phyloP scores from a whole-genome alignment of 768 basidiomycete species.

The Lyophyllum atratum region DNA sequence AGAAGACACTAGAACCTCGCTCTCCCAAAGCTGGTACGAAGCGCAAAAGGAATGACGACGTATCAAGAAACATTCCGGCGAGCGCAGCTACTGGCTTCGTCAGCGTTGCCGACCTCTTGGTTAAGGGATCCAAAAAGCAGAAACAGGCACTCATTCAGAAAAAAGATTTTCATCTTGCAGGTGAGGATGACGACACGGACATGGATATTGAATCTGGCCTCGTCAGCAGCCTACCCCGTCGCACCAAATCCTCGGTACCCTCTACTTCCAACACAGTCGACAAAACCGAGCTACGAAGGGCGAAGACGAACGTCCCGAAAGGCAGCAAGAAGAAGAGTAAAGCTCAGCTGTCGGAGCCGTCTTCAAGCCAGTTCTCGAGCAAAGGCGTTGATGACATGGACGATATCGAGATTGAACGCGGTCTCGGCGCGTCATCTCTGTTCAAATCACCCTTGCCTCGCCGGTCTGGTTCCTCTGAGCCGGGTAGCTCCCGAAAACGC shows the following conservation, averaged over 20 bases:
- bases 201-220: slow-evolving; percentile 61
- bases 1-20: slow-evolving; percentile 30
- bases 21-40: slow-evolving; percentile 46
- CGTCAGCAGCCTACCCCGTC: slow-evolving; percentile 43
- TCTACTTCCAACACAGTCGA: slow-evolving; percentile 27
- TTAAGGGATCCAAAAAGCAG: slow-evolving; percentile 49
- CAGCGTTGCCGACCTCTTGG: slow-evolving; percentile 61
- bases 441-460: not conserved
- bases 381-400: slow-evolving; percentile 54
- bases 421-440: slow-evolving; percentile 26
- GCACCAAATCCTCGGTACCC: slow-evolving; percentile 49
- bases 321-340: slow-evolving; percentile 30
- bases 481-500: not conserved
- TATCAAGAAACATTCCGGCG: slow-evolving; percentile 68
- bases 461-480: slow-evolving; percentile 1
- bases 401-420: slow-evolving; percentile 56
- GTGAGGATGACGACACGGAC: slow-evolving; percentile 70
- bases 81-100: slow-evolving; percentile 78
- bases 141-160: slow-evolving; percentile 31
- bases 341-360: slow-evolving; percentile 21
- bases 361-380: slow-evolving; percentile 43
- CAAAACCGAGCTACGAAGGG: slow-evolving; percentile 43
- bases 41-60: slow-evolving; percentile 70
- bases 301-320: slow-evolving; percentile 40
- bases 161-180: slow-evolving; percentile 52